Evolutionary conservation across 2,329 filamentous ascomycete genomes (phyloP), one percentile per base, ranked within the genome.

Genomic region (Cladosporium sp.): DNA sequence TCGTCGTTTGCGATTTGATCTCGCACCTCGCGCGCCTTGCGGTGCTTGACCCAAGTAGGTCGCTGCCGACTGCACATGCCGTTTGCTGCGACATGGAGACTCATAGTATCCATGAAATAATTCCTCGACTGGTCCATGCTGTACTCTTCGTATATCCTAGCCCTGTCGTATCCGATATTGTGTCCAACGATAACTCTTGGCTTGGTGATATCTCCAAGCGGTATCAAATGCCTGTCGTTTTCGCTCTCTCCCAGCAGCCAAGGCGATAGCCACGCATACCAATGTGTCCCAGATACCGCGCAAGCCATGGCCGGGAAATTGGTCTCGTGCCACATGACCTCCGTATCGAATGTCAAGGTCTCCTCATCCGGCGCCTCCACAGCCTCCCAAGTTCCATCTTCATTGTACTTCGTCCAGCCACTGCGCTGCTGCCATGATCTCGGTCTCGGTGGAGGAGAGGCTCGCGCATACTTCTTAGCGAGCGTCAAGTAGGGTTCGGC

Each of bases 1-100:
- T 88, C 90, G 64, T 92, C 86, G 59, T 84, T 88, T 5, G 91
- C 87, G 58, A 94, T 88, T 74, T 90, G 91, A 68, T 97, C 93
- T 59, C 92, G 85, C 55, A 94, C 74, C 74, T 98, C 94, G 66
- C 90, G 86, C 70, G 90, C 92, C 80, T 99, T 99, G 76, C 92
- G 91, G 78, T 97, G 92, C 77, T 92, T 96, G 89, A 97, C 93
- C 95, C 95, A 99, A 0, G 92, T 97, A 10, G 96, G 95, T 59
- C 95, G 87, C 78, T 99, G 95, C 70, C 91, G 90, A 26, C 95
- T 98, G 79, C 95, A 99, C 95, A 99, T 99, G 68, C 95, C 95
- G 76, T 99, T 99, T 28, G 97, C 94, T 2, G 96, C 96, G 8
- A 97, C 94, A 76, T 99, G 95, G 24, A 99, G 82, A 1, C 94